These are phyloP conservation scores for Diaporthe aspalathi DNA, from an alignment of 2,329 filamentous ascomycete genomes.

Conservation along the genomic window DNA sequence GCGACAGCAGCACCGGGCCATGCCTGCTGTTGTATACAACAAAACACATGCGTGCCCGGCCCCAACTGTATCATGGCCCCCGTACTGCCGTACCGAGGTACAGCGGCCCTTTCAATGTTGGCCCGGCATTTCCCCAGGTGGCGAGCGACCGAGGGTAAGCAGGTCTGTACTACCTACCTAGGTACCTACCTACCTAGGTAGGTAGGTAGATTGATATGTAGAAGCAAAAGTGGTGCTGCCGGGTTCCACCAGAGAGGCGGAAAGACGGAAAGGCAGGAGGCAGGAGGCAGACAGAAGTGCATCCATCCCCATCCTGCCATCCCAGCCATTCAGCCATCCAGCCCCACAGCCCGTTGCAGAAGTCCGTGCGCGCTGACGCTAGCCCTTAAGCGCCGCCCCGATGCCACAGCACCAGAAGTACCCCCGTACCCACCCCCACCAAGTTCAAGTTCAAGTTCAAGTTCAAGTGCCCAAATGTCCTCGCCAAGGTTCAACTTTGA, in stretches of 20 bases:
- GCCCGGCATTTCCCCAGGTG: constrained; percentile 3
- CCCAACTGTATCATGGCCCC: too few species aligned
- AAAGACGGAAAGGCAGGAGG: not conserved
- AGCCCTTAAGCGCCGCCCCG: constrained; percentile 1
- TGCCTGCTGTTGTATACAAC: not conserved
- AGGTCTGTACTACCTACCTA: too few species aligned
- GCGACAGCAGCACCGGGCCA: not conserved
- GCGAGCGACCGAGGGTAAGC: not conserved
- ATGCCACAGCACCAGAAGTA: not conserved
- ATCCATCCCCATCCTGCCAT: too few species aligned
- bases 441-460: too few species aligned
- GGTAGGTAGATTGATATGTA: too few species aligned
- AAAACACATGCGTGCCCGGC: too few species aligned
- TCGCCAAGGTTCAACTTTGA: too few species aligned
- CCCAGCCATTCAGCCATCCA: too few species aligned
- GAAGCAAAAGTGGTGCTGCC: not conserved
- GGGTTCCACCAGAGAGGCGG: not conserved
- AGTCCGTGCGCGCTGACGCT: not conserved
- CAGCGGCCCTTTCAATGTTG: not conserved
- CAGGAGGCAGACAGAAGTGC: not conserved
- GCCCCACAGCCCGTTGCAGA: constrained; percentile 23
- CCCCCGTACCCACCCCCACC: too few species aligned
- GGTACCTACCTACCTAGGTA: too few species aligned
- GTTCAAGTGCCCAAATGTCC: too few species aligned
- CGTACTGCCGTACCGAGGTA: not conserved